phyloP scores from a whole-genome alignment of 1,139 yeast species.

The Sugiyamaella xylanicola region DNA sequence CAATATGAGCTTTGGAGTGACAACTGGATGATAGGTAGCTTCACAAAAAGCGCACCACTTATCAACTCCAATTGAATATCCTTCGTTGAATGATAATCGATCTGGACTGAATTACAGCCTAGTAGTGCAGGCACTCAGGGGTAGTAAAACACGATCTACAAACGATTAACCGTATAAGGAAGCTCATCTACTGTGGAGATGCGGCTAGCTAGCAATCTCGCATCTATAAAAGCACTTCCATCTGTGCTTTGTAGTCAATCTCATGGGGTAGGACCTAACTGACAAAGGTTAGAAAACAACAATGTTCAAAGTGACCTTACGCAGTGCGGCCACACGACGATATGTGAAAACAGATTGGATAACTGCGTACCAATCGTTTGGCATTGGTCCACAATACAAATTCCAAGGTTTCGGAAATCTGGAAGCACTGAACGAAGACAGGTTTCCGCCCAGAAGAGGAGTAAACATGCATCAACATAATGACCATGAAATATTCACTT shows the following conservation, averaged over 20 bases:
- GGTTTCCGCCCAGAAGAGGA: constrained; percentile 12
- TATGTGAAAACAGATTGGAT: constrained; percentile 9
- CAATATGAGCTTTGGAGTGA: no score
- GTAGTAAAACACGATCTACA: no score
- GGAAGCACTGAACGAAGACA: constrained; percentile 17
- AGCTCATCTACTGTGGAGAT: not conserved
- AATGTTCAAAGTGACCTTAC: constrained; percentile 7
- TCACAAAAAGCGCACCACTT: no score
- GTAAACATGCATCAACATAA: constrained; percentile 17
- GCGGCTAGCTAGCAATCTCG: not conserved
- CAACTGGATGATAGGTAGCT: no score
- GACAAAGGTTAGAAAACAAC: not conserved
- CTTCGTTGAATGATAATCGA: no score
- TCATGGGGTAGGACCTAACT: no score
- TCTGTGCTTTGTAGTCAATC: no score
- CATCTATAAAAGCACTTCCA: not conserved
- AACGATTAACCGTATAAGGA: not conserved
- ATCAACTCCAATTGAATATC: no score
- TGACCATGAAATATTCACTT: constrained; percentile 19
- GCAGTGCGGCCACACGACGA: constrained; percentile 14
- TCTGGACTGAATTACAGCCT: no score
- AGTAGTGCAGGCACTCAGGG: no score
- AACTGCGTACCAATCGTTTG: constrained; percentile 18
- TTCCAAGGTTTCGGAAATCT: constrained; percentile 13
- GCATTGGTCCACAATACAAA: constrained; percentile 9